Base-by-base conservation (phyloP, 805 yeast genomes). In the Suhomyces tanzawaensis region DNA sequence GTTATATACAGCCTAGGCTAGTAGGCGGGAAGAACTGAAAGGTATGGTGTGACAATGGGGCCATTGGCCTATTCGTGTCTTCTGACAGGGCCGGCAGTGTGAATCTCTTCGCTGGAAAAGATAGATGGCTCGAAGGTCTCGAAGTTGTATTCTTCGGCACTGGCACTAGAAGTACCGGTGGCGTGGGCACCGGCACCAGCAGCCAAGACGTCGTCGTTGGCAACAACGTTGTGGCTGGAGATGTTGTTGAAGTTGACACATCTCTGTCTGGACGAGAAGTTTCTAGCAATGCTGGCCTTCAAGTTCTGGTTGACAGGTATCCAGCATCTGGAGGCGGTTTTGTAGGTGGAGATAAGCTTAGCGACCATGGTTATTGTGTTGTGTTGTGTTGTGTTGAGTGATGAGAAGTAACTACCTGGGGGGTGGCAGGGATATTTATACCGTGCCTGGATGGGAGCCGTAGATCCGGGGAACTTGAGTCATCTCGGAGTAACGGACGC, bases 251-350 rank as follows among this genome's bases (percentile, higher is more conserved):
- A 54, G 52, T 62, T 60, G 26, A 66, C 53, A 29, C 51, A 55
- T 44, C 68, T 55, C 41, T 64, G 69, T 38, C 52, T 55, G 1
- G 69, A 61, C 22, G 71, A 64, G 33, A 66, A 67, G 39, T 45
- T 52, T 45, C 72, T 57, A 31, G 41, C 36, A 17, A 45, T 38
- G 37, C 40, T 39, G 18, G 40, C 41, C 37, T 30, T 36, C 31
- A 35, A 24, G 31, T 36, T 28, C 34, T 47, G 48, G 34, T 55
- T 58, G 26, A 52, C 46, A 32, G 70, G 69, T 18, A 68, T 48
- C 72, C 72, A 68, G 50, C 71, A 66, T 43, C 70, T 62, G 32
- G 71, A 52, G 37, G 72, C 69, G 33, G 74, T 68, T 48, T 62
- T 66, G 53, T 55, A 58, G 14, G 66, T 48, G 23, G 69, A 51